phyloP scores from a whole-genome alignment of 441 rosid genomes.

The Bruguiera hainesii region DNA sequence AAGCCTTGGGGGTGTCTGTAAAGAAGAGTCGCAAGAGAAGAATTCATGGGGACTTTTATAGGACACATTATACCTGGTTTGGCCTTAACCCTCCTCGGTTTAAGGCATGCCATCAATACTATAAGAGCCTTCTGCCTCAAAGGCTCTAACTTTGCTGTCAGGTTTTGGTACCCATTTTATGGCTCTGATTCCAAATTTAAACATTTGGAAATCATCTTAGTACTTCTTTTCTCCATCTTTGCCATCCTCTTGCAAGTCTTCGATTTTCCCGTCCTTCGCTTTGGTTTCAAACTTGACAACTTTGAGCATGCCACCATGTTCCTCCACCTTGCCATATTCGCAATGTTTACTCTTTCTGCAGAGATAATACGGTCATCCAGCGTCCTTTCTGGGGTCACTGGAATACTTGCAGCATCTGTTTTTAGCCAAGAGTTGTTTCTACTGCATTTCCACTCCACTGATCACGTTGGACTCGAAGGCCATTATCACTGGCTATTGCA shows the following conservation, averaged over 20 bases:
- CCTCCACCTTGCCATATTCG: constrained; percentile 70
- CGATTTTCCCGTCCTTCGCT: constrained; percentile 51
- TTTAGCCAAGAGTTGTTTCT: constrained; percentile 81
- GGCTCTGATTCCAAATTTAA: constrained; percentile 36
- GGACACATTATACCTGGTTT: constrained; percentile 73
- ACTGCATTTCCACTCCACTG: constrained; percentile 81
- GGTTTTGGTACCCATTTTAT: constrained; percentile 52
- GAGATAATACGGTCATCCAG: constrained; percentile 47
- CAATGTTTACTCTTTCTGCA: constrained; percentile 57
- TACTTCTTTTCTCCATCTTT: constrained; percentile 52
- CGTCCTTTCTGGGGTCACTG: constrained; percentile 43
- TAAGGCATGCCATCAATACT: constrained; percentile 74
- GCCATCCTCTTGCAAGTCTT: constrained; percentile 51
- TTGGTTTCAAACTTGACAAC: constrained; percentile 50
- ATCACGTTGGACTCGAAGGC: constrained; percentile 83
- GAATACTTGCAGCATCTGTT: constrained; percentile 62
- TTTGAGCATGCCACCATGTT: constrained; percentile 82
- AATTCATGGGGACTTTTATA: constrained; percentile 63
- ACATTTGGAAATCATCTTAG: constrained; percentile 51
- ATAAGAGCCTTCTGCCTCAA: constrained; percentile 53
- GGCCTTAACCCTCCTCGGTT: constrained; percentile 61
- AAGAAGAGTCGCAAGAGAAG: constrained; percentile 15
- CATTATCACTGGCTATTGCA: constrained; percentile 88
- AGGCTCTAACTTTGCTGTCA: constrained; percentile 45
- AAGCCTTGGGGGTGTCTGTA: constrained; percentile 17